phyloP scores from a whole-genome alignment of 805 yeast species.

The Schwanniomyces yamadae region DNA sequence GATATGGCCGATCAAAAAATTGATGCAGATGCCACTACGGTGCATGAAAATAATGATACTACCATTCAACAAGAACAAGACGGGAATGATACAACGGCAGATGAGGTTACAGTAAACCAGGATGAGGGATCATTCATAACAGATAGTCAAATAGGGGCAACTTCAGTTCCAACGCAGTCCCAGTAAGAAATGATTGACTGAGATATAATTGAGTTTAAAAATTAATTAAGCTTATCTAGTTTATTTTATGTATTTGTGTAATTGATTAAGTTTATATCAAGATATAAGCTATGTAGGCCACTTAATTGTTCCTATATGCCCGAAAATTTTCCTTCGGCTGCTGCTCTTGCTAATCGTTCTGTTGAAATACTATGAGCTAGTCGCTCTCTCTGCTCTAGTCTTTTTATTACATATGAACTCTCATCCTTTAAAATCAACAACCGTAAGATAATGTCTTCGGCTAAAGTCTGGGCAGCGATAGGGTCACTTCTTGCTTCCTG shows the following conservation, averaged over 20 bases:
- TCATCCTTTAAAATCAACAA: slow-evolving; percentile 67
- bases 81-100: slow-evolving; percentile 49
- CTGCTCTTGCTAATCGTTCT: slow-evolving; percentile 49
- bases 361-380: slow-evolving; percentile 55
- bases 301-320: slow-evolving; percentile 1
- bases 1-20: slow-evolving; percentile 8
- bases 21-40: slow-evolving; percentile 52
- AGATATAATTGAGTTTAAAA: slow-evolving; percentile 1
- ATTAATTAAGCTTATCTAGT: neutral
- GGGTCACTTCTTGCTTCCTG: slow-evolving; percentile 42
- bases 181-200: neutral
- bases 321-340: slow-evolving; percentile 38
- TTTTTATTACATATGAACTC: slow-evolving; percentile 52
- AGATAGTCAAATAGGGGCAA: slow-evolving; percentile 9
- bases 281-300: neutral
- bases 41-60: slow-evolving; percentile 48
- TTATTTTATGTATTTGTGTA: slow-evolving; percentile 1
- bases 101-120: slow-evolving; percentile 34
- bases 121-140: slow-evolving; percentile 23
- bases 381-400: slow-evolving; percentile 62
- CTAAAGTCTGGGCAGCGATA: slow-evolving; percentile 38
- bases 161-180: neutral
- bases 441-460: slow-evolving; percentile 72
- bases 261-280: neutral
- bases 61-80: slow-evolving; percentile 46